Base-by-base conservation (phyloP, 1,139 yeast genomes). In the Taphrina pruni region DNA sequence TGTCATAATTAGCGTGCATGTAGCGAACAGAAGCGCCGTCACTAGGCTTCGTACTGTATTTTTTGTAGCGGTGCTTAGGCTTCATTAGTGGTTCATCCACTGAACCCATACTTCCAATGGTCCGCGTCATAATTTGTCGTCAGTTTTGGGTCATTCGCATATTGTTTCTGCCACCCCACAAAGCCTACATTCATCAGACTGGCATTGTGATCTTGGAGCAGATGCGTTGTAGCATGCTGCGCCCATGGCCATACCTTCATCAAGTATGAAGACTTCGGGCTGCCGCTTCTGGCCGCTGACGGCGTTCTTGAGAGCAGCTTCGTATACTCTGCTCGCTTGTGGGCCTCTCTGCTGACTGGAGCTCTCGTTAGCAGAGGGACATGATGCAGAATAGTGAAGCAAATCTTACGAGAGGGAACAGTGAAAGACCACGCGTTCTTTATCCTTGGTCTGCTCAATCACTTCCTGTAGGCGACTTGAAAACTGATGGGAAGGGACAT, bases 281-380 rank as follows among this genome's bases (percentile, higher is more conserved):
- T 78, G 75, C 9, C 76, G 77, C 52, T 79, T 75, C 26, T 77
- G 77, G 48, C 51, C 77, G 0, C 79, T 77, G 2, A 81, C 12
- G 36, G 5, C 84, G 11, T 26, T 14, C 14, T 26, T 32, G 20
- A 32, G 52, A 11, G 66, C 58, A 32, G 35, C 57, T 32, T 57
- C 54, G 74, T 89, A 89, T 74, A 82, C 82, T 77, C 87, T 80
- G 0, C 97, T 92, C 1, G 96, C 85, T 8, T 90, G 81, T 0
- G 98, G 98, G 0, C 98, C 98, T 61, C 98, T 81, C 71, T 88
- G 95, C 78, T 93, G 97, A 1, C 95, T 88, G 57, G 90, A 4
- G 14, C 50, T 21, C 32, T 0, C 32, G 32, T 26, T 4, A 26
- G 32, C 4, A 4, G 32, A 4, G 32, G 32, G 32, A 26, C 32